Conservation (phyloP, 2,329 filamentous ascomycete genomes). For the Huntiella savannae region DNA sequence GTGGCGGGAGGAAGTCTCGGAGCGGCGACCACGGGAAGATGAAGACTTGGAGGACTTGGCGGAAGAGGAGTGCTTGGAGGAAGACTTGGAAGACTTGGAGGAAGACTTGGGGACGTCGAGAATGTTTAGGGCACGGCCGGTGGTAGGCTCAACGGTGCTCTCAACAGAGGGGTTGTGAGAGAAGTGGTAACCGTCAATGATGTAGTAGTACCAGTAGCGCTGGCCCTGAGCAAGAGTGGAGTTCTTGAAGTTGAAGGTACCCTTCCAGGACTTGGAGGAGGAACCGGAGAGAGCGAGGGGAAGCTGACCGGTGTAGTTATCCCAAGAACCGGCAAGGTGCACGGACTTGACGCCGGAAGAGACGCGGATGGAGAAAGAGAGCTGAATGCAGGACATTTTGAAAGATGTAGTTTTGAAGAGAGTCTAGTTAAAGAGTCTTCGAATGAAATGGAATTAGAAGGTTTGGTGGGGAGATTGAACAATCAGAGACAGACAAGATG, state of each 20-base stretch:
- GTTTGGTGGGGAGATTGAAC: conserved; percentile 17
- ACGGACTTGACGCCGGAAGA: conserved; percentile 94
- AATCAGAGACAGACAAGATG: conserved; percentile 14
- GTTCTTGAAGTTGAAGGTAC: conserved; percentile 89
- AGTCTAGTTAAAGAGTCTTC: conserved; percentile 10
- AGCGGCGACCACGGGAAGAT: conserved; percentile 23
- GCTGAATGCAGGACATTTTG: conserved; percentile 78
- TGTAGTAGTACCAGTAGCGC: conserved; percentile 99
- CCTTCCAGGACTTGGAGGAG: conserved; percentile 81
- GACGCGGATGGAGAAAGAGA: conserved; percentile 90
- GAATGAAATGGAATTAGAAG: conserved; percentile 8
- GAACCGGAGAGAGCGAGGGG: conserved; percentile 77
- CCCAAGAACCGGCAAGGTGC: conserved; percentile 94
- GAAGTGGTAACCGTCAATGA: conserved; percentile 97
- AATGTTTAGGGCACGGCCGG: conserved; percentile 90
- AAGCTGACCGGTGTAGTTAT: conserved; percentile 87
- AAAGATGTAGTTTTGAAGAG: conserved; percentile 12
- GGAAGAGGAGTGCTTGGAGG: conserved; percentile 20
- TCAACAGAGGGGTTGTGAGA: conserved; percentile 85
- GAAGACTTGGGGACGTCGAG: conserved; percentile 58
- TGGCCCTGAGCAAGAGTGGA: conserved; percentile 69
- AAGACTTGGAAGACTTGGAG: conserved; percentile 28
- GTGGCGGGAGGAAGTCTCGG: conserved; percentile 28
- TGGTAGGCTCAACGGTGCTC: conserved; percentile 86
- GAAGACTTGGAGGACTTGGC: conserved; percentile 21